Evolutionary conservation across 768 basidiomycete species (phyloP).

Genomic region (Tricholomella constricta): DNA sequence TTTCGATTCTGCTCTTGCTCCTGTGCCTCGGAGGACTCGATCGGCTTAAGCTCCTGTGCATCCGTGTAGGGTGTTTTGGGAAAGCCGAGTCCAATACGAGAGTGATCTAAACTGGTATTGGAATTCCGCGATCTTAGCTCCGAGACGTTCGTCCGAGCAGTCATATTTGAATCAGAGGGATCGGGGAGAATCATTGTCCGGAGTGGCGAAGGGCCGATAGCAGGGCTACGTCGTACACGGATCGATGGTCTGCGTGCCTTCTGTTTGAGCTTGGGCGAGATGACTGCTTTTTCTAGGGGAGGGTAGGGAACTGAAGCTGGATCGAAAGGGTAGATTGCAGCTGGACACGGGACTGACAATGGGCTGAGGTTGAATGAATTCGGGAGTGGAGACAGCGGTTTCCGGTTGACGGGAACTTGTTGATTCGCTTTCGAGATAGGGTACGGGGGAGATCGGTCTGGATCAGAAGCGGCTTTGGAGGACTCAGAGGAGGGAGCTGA

Average conservation of each 20-base stretch:
- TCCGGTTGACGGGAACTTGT: not conserved
- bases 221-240: conserved; percentile 37
- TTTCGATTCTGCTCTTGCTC: not conserved
- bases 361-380: conserved; percentile 9
- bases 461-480: conserved; percentile 6
- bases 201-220: conserved; percentile 48
- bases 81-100: conserved; percentile 19
- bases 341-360: conserved; percentile 5
- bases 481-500: not conserved
- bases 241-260: conserved; percentile 19
- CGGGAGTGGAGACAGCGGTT: conserved; percentile 9
- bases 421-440: not conserved
- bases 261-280: conserved; percentile 11
- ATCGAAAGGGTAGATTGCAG: not conserved
- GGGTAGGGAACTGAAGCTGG: not conserved
- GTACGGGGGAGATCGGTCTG: not conserved
- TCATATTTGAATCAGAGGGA: conserved; percentile 18
- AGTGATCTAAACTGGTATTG: conserved; percentile 8
- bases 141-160: conserved; percentile 2
- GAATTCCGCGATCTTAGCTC: conserved; percentile 3
- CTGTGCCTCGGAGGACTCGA: not conserved
- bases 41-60: not conserved
- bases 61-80: conserved; percentile 9
- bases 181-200: conserved; percentile 46
- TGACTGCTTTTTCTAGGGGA: not conserved